Evolutionary conservation across 768 basidiomycete genomes (phyloP), one percentile per base, ranked within the genome.

Genomic region (Pilatotrama ljubarskyi): DNA sequence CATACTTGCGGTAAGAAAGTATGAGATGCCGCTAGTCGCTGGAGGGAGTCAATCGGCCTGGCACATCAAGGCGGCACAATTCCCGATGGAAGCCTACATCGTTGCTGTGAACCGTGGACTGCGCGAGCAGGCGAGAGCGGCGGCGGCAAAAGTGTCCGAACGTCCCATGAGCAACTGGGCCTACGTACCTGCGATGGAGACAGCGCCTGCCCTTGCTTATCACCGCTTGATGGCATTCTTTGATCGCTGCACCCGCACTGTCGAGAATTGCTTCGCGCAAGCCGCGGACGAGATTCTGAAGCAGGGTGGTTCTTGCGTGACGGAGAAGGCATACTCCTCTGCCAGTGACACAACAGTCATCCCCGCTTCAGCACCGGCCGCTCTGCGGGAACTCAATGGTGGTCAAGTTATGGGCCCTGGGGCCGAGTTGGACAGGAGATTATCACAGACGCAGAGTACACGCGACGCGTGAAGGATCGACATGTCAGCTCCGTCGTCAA

Each of bases 161-260:
- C 24, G 11, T 32, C 29, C 29, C 5, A 32, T 32, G 29, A 32
- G 29, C 29, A 32, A 32, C 29, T 32, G 29, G 29, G 5, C 2
- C 3, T 61, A 58, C 25, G 20, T 26, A n/a, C 3, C 17, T 0
- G 14, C 36, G 22, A 37, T 65, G 49, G 51, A 61, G 32, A 7
- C 36, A 6, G 24, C 55, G 15, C 18, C 58, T 10, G 60, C 61
- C 0, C 37, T 44, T n/a, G 53, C 54, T 3, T 62, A 62, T 32
- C 56, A 65, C 25, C 50, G 58, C 9, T 44, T 65, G 1, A 29
- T 65, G 50, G 8, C 24, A 24, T 61, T 58, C 18, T 38, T 48
- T 47, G 56, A 84, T 82, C 68, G 82, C 79, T 67, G 79, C 82
- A 48, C 80, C 81, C 77, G 24, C 5, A 29, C 36, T 2, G 32